Base-by-base conservation (phyloP, 177 flowering plant species). In the Tripterygium wilfordii region DNA sequence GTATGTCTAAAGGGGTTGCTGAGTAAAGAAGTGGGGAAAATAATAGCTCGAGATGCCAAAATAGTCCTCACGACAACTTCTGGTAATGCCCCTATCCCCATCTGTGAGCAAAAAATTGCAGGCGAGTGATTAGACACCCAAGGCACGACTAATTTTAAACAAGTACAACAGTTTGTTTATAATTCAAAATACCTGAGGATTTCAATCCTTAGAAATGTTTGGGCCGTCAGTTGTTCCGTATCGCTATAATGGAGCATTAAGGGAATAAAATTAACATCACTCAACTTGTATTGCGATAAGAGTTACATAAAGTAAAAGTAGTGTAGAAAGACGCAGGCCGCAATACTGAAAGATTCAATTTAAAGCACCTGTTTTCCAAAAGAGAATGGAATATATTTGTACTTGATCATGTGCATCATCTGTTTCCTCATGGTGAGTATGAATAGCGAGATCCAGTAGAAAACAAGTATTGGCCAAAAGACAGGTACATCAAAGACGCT, bases 151-250 rank as follows among this genome's bases (percentile, higher is more conserved):
- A 19, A 45, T 17, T 27, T 9, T 26, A 19, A 47, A 51, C 30
- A 27, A 23, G 16, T 23, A 31, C 13, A 45, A 36, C 17, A 20
- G 3, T 18, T 12, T 1, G 3, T 3, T 8, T 16, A 28, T 15
- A n/a, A 6, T 37, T 41, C 45, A 31, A 37, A 36, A 22, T 38
- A 62, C 42, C 59, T 49, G 49, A 50, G 29, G 30, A 30, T 3
- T 41, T 63, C 45, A 64, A 16, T 64, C 60, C 48, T 8, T 41
- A 22, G 67, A 49, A 31, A 58, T 54, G 28, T 24, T 35, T 14
- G 20, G 5, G 42, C 49, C 47, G 3, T 77, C 82, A 25, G 66
- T 8, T 31, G 77, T 74, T 27, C 61, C 53, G 41, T 65, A 71
- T 8, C 67, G 62, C 79, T 68, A 40, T 36, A 45, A 38, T 35